Base-by-base conservation (phyloP, 495 filamentous ascomycete genomes). In the Penicillium odoratum region DNA sequence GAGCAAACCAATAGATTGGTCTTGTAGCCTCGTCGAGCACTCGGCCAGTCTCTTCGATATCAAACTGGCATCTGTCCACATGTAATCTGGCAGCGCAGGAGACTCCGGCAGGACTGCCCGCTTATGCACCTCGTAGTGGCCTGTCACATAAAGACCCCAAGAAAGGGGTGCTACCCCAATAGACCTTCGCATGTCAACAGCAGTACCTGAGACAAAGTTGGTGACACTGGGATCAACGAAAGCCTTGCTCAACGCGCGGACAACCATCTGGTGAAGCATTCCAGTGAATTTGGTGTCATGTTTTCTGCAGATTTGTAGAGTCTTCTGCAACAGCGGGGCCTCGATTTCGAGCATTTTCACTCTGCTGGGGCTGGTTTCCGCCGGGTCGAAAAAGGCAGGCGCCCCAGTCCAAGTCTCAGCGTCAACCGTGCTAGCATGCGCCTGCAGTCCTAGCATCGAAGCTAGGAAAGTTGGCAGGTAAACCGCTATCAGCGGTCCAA, bases 1-100 rank as follows among this genome's bases (percentile, higher is more conserved):
- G 28, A 70, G 50, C 13, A 70, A 31, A 0, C 67, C 67, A 21
- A 70, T 58, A 3, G 65, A 52, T 42, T 70, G 67, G 21, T 70
- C 67, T 4, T 70, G 62, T 6, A 67, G 58, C 3, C 46, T 52
- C 1, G 53, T 47, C 1, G 10, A 55, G 21, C 64, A 65, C 18
- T 51, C 57, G n/a, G 64, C 62, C 13, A 70, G 58, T 7, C 28
- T 56, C 40, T 57, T 55, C 5, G 67, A 65, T 28, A 67, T 62
- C 13, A 38, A 47, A 11, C 57, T 60, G 1, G 67, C 60, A 8
- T 62, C 42, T 7, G 38, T 11, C 67, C 67, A 70, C 53, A 55
- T 58, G 11, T 60, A 60, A 16, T 66, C 54, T 3, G 60, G 57
- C 1, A 64, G 58, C 9, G 10, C 30, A 48, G 63, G 52, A 3